phyloP scores from a whole-genome alignment of 345 rosid species.

The Triadica sebifera region DNA sequence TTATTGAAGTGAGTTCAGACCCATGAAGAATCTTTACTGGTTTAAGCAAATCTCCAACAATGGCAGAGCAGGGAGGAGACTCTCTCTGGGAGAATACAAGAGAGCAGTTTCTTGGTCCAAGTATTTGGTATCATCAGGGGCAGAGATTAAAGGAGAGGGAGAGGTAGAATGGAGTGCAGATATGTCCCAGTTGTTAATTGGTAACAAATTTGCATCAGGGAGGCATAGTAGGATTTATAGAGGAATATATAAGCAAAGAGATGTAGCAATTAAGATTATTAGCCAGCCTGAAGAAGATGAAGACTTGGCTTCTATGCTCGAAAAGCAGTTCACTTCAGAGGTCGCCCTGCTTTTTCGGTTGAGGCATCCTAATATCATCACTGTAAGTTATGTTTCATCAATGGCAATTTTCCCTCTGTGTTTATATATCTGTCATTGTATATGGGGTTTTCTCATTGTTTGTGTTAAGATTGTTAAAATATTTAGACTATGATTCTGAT shows the following conservation, averaged over 20 bases:
- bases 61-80: slow-evolving; percentile 48
- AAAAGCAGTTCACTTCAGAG: slow-evolving; percentile 72
- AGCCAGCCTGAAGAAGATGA: slow-evolving; percentile 79
- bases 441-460: not conserved
- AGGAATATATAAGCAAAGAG: slow-evolving; percentile 66
- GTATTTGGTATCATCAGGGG: slow-evolving; percentile 75
- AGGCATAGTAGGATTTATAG: slow-evolving; percentile 78
- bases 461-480: not conserved
- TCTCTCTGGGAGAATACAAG: slow-evolving; percentile 67
- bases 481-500: not conserved
- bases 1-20: slow-evolving; percentile 21
- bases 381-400: slow-evolving; percentile 39
- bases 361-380: slow-evolving; percentile 61
- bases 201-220: slow-evolving; percentile 68
- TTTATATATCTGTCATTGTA: too few relatives aligned
- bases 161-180: slow-evolving; percentile 76
- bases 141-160: slow-evolving; percentile 66
- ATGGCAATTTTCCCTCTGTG: too few relatives aligned
- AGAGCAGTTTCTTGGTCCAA: slow-evolving; percentile 78
- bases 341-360: slow-evolving; percentile 61
- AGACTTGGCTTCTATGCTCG: slow-evolving; percentile 53
- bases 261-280: slow-evolving; percentile 72
- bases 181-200: slow-evolving; percentile 70
- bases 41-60: slow-evolving; percentile 56
- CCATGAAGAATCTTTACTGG: slow-evolving; percentile 60